These are phyloP conservation scores for Pyronema omphalodes DNA, from an alignment of 495 filamentous ascomycete species.

Conservation along the genomic window DNA sequence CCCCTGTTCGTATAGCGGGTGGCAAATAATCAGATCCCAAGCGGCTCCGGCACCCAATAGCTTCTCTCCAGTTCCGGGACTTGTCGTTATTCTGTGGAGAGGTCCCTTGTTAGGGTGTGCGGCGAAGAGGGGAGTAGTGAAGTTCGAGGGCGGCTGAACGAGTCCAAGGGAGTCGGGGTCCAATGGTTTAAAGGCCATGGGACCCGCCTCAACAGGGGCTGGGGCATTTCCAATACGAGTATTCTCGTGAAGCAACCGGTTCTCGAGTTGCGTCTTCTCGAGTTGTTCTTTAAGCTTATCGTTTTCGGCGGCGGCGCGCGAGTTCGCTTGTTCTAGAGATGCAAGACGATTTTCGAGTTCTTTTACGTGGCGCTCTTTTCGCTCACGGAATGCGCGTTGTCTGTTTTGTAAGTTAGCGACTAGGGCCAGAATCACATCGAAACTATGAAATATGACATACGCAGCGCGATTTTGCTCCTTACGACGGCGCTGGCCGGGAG, in stretches of 20 bases:
- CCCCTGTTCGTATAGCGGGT: slow-evolving; percentile 61
- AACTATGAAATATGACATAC: slow-evolving; percentile 34
- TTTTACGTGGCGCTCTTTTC: slow-evolving; percentile 84
- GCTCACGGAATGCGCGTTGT: slow-evolving; percentile 90
- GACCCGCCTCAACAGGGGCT: slow-evolving; percentile 32
- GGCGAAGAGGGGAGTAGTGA: slow-evolving; percentile 23
- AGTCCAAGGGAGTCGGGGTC: slow-evolving; percentile 37
- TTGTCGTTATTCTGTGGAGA: slow-evolving; percentile 51
- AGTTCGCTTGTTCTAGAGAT: slow-evolving; percentile 36
- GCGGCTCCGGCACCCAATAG: slow-evolving; percentile 63
- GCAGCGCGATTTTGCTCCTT: slow-evolving; percentile 95
- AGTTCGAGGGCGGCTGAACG: slow-evolving; percentile 11
- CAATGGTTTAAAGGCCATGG: slow-evolving; percentile 53
- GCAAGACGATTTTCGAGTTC: slow-evolving; percentile 78
- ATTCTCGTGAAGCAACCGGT: slow-evolving; percentile 21
- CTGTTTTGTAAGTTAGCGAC: slow-evolving; percentile 28
- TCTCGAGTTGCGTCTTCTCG: slow-evolving; percentile 23
- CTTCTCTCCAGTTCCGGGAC: slow-evolving; percentile 46
- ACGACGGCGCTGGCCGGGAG: slow-evolving; percentile 32
- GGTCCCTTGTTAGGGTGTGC: slow-evolving; percentile 39
- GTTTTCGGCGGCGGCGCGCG: slow-evolving; percentile 61
- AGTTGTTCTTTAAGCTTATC: slow-evolving; percentile 52
- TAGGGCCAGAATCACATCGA: not conserved
- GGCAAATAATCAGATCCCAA: slow-evolving; percentile 79
- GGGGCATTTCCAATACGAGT: slow-evolving; percentile 16